Evolutionary conservation across 345 rosid genomes (phyloP).

Genomic region (Pistacia vera): DNA sequence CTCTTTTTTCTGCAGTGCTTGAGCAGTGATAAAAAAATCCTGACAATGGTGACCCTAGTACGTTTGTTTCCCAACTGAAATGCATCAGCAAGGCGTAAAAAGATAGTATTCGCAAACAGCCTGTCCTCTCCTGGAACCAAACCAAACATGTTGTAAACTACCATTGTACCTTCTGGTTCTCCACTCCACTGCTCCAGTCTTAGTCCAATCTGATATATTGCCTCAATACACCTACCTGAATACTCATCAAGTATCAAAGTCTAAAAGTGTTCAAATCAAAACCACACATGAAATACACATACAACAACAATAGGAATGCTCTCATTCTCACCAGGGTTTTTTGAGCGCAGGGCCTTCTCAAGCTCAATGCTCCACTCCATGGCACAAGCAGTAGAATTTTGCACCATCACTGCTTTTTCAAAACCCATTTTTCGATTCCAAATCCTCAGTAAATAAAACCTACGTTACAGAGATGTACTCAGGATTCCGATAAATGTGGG

Average conservation of each 20-base stretch:
- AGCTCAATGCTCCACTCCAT: conserved; percentile 98
- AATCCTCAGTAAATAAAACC: background rate
- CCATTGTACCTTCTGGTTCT: conserved; percentile 59
- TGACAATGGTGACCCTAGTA: conserved; percentile 53
- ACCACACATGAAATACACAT: background rate
- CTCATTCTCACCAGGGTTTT: conserved; percentile 45
- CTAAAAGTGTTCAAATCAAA: background rate
- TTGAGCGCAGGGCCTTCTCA: conserved; percentile 87
- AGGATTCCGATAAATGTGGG: too few species aligned
- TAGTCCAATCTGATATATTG: conserved; percentile 51
- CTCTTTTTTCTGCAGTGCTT: conserved; percentile 37
- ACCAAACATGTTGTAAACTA: conserved; percentile 53
- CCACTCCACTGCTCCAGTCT: conserved; percentile 66
- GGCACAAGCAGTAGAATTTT: conserved; percentile 66
- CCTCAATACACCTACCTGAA: conserved; percentile 63
- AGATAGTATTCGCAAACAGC: conserved; percentile 70
- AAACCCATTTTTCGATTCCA: background rate
- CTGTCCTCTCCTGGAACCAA: conserved; percentile 80
- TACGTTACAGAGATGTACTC: background rate
- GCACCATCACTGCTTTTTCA: conserved; percentile 38
- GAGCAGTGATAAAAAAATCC: conserved; percentile 50
- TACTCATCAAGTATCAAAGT: background rate
- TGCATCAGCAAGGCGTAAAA: conserved; percentile 77
- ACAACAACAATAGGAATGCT: background rate
- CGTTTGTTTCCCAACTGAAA: conserved; percentile 50